Evolutionary conservation across 2,329 filamentous ascomycete species (phyloP).

Genomic region (Alternaria arborescens): DNA sequence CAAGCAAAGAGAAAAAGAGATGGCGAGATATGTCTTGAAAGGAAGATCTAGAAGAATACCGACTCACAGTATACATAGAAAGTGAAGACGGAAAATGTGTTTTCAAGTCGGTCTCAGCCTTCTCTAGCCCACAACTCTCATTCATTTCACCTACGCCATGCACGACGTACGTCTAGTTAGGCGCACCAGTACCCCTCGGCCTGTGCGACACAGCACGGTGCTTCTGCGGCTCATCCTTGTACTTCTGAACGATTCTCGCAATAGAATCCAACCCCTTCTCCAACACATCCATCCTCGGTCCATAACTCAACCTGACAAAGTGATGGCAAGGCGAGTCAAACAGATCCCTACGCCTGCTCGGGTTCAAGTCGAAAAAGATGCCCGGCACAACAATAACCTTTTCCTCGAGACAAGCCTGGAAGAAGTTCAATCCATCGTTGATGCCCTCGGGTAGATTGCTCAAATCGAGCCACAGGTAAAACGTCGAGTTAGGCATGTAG

Average conservation of each 20-base stretch:
- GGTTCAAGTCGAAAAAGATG: slow-evolving; percentile 98
- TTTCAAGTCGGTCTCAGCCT: background rate
- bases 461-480: slow-evolving; percentile 84
- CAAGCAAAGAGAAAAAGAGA: too few relatives aligned
- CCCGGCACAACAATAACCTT: slow-evolving; percentile 97
- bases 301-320: slow-evolving; percentile 54
- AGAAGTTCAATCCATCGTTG: slow-evolving; percentile 94
- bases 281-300: slow-evolving; percentile 52
- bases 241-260: slow-evolving; percentile 52
- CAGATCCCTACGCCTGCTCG: slow-evolving; percentile 84
- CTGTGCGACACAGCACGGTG: slow-evolving; percentile 22
- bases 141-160: background rate
- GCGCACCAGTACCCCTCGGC: slow-evolving; percentile 20
- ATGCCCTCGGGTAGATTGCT: slow-evolving; percentile 77
- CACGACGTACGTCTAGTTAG: background rate
- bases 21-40: too few relatives aligned
- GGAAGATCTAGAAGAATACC: too few relatives aligned
- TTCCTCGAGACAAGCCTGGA: slow-evolving; percentile 90
- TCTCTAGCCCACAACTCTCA: background rate
- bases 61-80: too few relatives aligned
- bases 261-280: slow-evolving; percentile 53
- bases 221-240: slow-evolving; percentile 22
- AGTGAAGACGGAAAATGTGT: background rate
- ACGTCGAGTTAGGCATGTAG: slow-evolving; percentile 87
- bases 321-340: slow-evolving; percentile 93